These are phyloP conservation scores for Metarhizium guizhouense DNA, from an alignment of 2,329 filamentous ascomycete species.

Conservation along the genomic window DNA sequence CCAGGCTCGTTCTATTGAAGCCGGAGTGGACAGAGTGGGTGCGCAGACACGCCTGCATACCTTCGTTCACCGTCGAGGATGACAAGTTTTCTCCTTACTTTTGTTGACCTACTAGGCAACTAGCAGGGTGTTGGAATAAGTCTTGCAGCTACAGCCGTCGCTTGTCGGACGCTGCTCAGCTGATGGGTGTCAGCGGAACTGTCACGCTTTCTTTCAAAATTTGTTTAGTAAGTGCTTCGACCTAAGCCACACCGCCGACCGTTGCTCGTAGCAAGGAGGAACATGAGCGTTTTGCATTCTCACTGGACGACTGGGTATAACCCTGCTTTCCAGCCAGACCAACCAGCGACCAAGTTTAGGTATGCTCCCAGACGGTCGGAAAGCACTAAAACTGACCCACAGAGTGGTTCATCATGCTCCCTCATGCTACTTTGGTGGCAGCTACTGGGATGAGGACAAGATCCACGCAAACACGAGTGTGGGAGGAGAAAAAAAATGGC, in stretches of 20 bases:
- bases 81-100: background rate
- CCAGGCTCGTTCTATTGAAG: background rate
- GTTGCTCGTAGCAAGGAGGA: background rate
- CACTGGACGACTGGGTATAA: background rate
- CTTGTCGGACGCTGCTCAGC: background rate
- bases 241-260: slow-evolving; percentile 1
- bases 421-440: slow-evolving; percentile 17
- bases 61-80: background rate
- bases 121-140: background rate
- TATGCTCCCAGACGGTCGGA: slow-evolving; percentile 24
- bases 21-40: background rate
- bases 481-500: too few species aligned
- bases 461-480: background rate
- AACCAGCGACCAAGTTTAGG: slow-evolving; percentile 15
- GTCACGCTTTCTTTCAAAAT: background rate
- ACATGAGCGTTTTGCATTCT: background rate
- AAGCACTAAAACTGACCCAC: slow-evolving; percentile 20
- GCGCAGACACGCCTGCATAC: background rate
- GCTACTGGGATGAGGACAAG: background rate
- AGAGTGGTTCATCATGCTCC: slow-evolving; percentile 15
- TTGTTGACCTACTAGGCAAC: background rate
- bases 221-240: background rate
- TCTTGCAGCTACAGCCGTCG: background rate
- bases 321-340: background rate
- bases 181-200: background rate